Percentiles rank a stretch among this genome's conserved stretches.
Evolutionary conservation across 169 alveolate species (phyloP).

Genomic region (Plasmodium knowlesi): DNA sequence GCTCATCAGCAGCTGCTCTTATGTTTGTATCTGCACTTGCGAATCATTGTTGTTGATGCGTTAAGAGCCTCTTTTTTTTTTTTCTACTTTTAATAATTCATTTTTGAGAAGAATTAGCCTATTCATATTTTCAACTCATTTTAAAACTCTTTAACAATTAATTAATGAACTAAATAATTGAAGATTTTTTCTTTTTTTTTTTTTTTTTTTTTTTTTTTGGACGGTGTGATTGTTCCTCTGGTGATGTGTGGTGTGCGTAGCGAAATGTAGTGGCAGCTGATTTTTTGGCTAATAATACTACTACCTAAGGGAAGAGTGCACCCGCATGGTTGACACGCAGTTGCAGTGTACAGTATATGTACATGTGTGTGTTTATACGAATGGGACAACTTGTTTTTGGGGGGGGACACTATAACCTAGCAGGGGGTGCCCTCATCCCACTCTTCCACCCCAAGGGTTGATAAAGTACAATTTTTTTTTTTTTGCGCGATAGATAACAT

Average conservation of each 20-base stretch:
- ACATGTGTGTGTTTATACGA: not conserved
- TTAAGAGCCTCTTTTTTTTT: not conserved
- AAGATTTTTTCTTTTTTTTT: not conserved
- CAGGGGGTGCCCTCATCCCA: not conserved
- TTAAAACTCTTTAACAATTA: not conserved
- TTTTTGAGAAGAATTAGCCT: not conserved
- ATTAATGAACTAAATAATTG: not conserved
- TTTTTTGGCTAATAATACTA: not conserved
- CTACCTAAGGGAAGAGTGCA: not conserved
- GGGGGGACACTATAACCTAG: not conserved
- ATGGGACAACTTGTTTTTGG: not conserved
- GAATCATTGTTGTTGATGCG: not conserved
- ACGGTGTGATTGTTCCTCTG: not conserved
- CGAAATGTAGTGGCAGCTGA: not conserved
- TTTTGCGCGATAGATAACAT: not conserved
- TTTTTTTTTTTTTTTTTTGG: not conserved
- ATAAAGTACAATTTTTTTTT: too few species aligned
- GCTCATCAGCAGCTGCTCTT: not conserved
- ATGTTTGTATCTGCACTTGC: not conserved
- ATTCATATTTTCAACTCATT: not conserved
- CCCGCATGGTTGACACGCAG: not conserved
- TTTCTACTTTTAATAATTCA: not conserved
- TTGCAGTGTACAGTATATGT: not conserved
- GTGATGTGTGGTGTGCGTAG: not conserved
- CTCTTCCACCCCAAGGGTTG: not conserved